phyloP scores from a whole-genome alignment of 2,329 filamentous ascomycete genomes.

The Fusarium neocosmosporiellum region DNA sequence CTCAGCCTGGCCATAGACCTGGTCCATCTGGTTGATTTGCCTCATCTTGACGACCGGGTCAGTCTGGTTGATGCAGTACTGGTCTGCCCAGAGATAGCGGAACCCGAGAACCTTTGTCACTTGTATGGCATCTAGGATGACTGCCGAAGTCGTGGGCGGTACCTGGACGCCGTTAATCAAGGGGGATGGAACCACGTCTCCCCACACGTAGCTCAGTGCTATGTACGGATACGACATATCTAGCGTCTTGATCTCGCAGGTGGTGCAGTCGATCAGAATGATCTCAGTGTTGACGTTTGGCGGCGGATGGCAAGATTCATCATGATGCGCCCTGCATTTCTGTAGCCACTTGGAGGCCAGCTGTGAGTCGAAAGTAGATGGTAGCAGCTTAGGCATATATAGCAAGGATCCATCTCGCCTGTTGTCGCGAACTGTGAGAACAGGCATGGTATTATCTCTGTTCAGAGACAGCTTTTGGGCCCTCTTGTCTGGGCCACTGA shows the following conservation, averaged over 20 bases:
- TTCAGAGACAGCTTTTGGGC: not conserved
- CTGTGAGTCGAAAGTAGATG: not conserved
- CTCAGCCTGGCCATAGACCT: not conserved
- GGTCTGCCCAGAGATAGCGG: not conserved
- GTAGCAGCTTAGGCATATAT: not conserved
- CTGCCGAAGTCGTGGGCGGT: not conserved
- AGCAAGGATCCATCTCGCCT: not conserved
- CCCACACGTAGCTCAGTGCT: not conserved
- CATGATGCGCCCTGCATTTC: not conserved
- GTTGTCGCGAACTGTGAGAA: not conserved
- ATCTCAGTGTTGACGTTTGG: not conserved
- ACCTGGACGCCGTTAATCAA: not conserved
- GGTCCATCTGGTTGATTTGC: not conserved
- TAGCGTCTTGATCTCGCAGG: not conserved
- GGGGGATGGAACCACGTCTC: not conserved
- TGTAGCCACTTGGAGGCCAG: not conserved
- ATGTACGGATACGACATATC: not conserved
- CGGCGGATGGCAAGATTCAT: not conserved
- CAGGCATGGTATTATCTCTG: not conserved
- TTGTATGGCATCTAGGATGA: not conserved
- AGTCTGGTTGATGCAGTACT: not conserved
- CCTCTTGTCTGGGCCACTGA: not conserved
- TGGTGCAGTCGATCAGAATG: not conserved
- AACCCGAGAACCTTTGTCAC: not conserved
- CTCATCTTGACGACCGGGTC: not conserved